These are phyloP conservation scores for Nothophoma quercina DNA, from an alignment of 2,329 filamentous ascomycete genomes.

Conservation along the genomic window DNA sequence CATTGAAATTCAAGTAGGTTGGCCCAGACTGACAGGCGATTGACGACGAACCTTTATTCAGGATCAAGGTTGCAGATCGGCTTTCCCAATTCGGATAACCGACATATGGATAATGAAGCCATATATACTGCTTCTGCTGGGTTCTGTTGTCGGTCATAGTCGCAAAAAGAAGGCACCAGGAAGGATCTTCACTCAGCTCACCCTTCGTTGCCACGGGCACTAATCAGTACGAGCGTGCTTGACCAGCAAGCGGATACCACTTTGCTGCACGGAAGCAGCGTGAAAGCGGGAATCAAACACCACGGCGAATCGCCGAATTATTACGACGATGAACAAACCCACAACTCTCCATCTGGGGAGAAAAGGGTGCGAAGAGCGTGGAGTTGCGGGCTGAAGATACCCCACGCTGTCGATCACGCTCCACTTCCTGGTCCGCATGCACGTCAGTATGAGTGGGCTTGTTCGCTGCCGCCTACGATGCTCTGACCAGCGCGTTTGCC, in stretches of 20 bases:
- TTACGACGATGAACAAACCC: not conserved
- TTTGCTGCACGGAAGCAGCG: not conserved
- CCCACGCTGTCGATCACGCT: constrained; percentile 8
- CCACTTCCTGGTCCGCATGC: constrained; percentile 1
- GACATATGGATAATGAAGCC: too few species aligned
- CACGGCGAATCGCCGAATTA: constrained; percentile 1
- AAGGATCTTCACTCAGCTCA: too few species aligned
- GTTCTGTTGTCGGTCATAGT: too few species aligned
- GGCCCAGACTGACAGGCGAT: too few species aligned
- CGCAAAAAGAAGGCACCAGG: too few species aligned
- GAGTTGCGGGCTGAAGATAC: not conserved
- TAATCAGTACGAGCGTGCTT: not conserved
- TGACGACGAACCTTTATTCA: too few species aligned
- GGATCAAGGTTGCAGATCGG: too few species aligned
- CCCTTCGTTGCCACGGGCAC: too few species aligned
- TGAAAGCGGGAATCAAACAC: not conserved
- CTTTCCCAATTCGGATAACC: constrained; percentile 1
- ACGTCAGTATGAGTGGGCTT: constrained; percentile 8
- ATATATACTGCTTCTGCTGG: too few species aligned
- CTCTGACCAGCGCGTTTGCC: not conserved
- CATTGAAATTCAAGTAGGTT: too few species aligned
- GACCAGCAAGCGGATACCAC: not conserved
- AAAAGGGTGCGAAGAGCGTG: not conserved
- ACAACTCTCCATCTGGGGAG: not conserved
- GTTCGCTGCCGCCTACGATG: not conserved